Base-by-base conservation (phyloP, 2,329 filamentous ascomycete species). In the Periconia macrospinosa region DNA sequence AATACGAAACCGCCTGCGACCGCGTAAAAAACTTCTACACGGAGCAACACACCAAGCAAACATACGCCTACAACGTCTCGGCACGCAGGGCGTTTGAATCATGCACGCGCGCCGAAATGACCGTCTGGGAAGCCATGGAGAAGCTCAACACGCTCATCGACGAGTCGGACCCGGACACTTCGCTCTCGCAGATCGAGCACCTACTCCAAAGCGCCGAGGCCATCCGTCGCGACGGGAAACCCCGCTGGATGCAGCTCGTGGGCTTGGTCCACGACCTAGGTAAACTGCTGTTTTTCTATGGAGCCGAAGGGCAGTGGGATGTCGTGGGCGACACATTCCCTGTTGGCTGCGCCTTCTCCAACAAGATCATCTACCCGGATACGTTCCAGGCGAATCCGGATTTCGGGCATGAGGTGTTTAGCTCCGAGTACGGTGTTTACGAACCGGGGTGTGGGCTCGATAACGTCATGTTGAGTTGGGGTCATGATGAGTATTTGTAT, bases 61-160 rank as follows among this genome's bases (percentile, higher is more conserved):
- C 88, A 45, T 85, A 91, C 0, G 86, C 89, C 10, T 95, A 92
- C 82, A 96, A 96, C 79, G 81, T 95, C 42, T 85, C 86, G 58
- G 90, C 89, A 14, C 89, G 92, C 51, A 86, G 88, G 63, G 78
- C 82, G 50, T 90, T 91, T 78, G 78, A 86, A 73, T 81, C 81
- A 59, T 83, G 86, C 56, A 83, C 83, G 1, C 85, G 89, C 50
- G 85, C 88, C 15, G 82, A 89, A 73, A 91, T 96, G 89, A 88
- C 87, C 57, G 82, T 96, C 72, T 96, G 91, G 92, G 81, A 95
- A 73, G 92, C 92, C 18, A 94, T 96, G 77, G 90, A 95, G 83
- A 92, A 91, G 76, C 87, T 96, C 68, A 91, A 96, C 82, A 91
- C 89, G 0, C 83, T 96, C 49, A 89, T 96, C 73, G 92, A 96